phyloP scores from a whole-genome alignment of 2,329 filamentous ascomycete genomes.

The Fusarium sp. region DNA sequence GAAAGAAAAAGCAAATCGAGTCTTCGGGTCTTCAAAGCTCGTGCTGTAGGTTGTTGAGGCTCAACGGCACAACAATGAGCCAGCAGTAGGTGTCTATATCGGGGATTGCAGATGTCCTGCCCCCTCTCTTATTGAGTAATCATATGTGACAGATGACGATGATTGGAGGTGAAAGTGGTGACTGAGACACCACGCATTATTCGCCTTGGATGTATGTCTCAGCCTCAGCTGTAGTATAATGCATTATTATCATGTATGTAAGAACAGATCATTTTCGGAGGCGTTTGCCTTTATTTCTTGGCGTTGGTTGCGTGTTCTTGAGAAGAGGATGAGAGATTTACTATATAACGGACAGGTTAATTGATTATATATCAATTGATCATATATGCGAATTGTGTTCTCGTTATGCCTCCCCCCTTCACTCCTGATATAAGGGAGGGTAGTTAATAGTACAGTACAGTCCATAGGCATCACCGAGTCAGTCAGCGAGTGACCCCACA shows the following conservation, averaged over 20 bases:
- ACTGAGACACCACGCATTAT: slow-evolving; percentile 27
- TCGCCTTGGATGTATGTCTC: slow-evolving; percentile 37
- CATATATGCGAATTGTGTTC: no score
- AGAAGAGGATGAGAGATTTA: neutral
- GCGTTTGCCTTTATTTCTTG: neutral
- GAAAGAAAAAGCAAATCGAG: neutral
- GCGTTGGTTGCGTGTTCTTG: neutral
- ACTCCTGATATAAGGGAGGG: no score
- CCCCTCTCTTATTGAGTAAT: neutral
- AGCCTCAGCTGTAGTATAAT: slow-evolving; percentile 24
- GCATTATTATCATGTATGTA: slow-evolving; percentile 1
- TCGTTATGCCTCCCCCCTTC: no score
- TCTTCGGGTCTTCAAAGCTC: neutral
- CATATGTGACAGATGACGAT: slow-evolving; percentile 16
- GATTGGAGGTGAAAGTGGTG: slow-evolving; percentile 23
- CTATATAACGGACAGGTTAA: no score
- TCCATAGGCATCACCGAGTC: slow-evolving; percentile 18
- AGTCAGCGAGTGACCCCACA: slow-evolving; percentile 10
- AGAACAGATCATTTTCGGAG: slow-evolving; percentile 5
- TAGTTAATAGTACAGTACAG: no score
- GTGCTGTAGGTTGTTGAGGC: slow-evolving; percentile 25
- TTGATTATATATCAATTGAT: no score
- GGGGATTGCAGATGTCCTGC: slow-evolving; percentile 13
- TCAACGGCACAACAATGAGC: slow-evolving; percentile 10
- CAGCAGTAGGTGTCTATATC: slow-evolving; percentile 2